phyloP scores from a whole-genome alignment of 192 early-diverging fungal species.

The Entomortierella parvispora region DNA sequence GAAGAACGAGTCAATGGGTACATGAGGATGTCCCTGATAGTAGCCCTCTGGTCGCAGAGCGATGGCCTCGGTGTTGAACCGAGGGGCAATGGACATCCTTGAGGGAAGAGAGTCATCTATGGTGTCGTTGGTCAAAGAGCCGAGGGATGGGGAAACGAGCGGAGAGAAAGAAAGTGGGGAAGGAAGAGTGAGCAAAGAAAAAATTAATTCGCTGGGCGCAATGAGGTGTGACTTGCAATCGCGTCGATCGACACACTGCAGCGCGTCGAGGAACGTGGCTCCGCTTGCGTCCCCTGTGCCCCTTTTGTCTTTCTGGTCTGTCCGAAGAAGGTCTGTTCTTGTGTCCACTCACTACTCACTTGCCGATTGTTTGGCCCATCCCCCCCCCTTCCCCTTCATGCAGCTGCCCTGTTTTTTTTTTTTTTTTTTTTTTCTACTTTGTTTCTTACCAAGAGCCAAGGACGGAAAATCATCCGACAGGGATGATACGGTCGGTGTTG shows the following conservation, averaged over 20 bases:
- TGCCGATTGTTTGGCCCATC: no score
- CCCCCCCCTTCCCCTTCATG: no score
- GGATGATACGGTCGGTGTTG: slow-evolving; percentile 30
- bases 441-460: slow-evolving; percentile 35
- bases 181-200: neutral
- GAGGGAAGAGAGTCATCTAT: slow-evolving; percentile 26
- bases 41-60: slow-evolving; percentile 14
- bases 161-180: neutral
- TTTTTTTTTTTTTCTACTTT: no score
- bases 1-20: slow-evolving; percentile 41
- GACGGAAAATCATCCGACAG: slow-evolving; percentile 33
- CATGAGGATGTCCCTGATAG: slow-evolving; percentile 35
- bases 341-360: no score
- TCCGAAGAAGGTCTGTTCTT: no score
- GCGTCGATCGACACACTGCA: neutral
- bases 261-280: no score
- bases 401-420: slow-evolving; percentile 2
- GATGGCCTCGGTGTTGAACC: slow-evolving; percentile 21
- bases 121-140: no score
- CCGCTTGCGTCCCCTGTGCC: no score
- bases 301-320: no score
- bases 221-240: neutral
- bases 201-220: neutral
- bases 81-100: slow-evolving; percentile 21
- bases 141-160: neutral